Base-by-base conservation (phyloP, 2,329 filamentous ascomycete species). In the Epichloe scottii region DNA sequence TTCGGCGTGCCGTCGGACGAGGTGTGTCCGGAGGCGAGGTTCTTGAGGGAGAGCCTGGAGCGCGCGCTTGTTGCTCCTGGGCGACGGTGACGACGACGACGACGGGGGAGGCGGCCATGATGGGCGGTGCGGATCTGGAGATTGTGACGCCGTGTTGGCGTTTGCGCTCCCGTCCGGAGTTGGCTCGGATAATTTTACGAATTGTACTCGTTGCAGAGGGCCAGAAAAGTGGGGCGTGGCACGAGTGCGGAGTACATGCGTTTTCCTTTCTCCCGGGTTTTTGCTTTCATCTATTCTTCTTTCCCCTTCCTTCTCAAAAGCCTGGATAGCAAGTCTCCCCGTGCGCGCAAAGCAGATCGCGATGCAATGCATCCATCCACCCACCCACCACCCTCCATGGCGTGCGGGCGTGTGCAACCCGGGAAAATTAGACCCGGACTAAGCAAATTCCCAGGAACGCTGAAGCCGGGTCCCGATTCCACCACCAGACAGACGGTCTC, bases 61-160 rank as follows among this genome's bases (percentile, higher is more conserved):
- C 54, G 35, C 66, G 62, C 23, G 60, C 48, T 21, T 63, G 57
- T 21, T 63, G 57, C 46, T 63, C 59, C 26, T 65, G 61, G 7
- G 54, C 52, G 46, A 54, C 46, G 3, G 66, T 67, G 52, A 74
- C 67, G 52, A 75, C 66, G 14, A 8, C 23, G 73, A n/a, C n/a
- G n/a, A n/a, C n/a, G n/a, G n/a, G 73, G 14, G 73, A 76, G 56
- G 69, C 63, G 52, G 72, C 67, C 73, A 76, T 76, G 54, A 41
- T 60, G 56, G 33, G n/a, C 30, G 30, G 10, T 11, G 30, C 30
- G 30, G 26, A 30, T 30, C 26, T 30, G 26, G 26, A 30, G 7
- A 10, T 3, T 3, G 26, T 30, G 26, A 30, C 26, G 1, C 26
- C 2, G 26, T 26, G 23, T 26, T 26, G 7, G 23, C 7, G 7